Evolutionary conservation across 2,329 filamentous ascomycete species (phyloP), one percentile per base, ranked within the genome.

Genomic region (Penicillium oxalicum): DNA sequence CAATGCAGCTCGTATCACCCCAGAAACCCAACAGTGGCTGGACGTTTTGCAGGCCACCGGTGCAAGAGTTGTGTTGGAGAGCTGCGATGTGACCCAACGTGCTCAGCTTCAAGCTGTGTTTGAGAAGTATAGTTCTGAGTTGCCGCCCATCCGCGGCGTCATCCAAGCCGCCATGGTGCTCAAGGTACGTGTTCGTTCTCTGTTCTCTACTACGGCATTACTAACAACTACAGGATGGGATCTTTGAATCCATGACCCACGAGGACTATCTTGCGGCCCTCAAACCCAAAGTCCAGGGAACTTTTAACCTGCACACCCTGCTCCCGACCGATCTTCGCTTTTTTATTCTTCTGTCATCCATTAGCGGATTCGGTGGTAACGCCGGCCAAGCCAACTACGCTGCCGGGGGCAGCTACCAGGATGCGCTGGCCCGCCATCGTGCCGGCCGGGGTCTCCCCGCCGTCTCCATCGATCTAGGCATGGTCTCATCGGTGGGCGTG

Each of bases 101-200:
- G 53, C 8, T 64, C 72, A 5, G 65, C n/a, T 73, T 0, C 43
- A 59, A 6, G 52, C 61, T 1, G 43, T 61, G 12, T 42, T 64
- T 11, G 54, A 53, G 7, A 65, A 34, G 27, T 56, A 13, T 33
- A 54, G 42, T 47, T 53, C 55, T 40, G 50, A 49, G 18, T 44
- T 65, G 2, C 63, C 62, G 11, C 66, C 72, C 0, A 64, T 77
- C 13, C 61, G 65, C 2, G 75, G 74, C 35, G 59, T 76, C 6
- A 60, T 77, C 4, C 74, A 77, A 50, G 64, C 66, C 4, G 68
- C 75, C 26, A 75, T 77, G 73, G 73, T 77, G 4, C 56, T 70
- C 32, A 51, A 65, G 48, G 68, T 63, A 56, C 49, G 57, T 25
- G 26, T 24, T 11, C 4, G 3, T 24, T 25, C 42, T 27, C n/a